Evolutionary conservation across 306 rosid species (phyloP).

Genomic region (Acmispon strigosus): DNA sequence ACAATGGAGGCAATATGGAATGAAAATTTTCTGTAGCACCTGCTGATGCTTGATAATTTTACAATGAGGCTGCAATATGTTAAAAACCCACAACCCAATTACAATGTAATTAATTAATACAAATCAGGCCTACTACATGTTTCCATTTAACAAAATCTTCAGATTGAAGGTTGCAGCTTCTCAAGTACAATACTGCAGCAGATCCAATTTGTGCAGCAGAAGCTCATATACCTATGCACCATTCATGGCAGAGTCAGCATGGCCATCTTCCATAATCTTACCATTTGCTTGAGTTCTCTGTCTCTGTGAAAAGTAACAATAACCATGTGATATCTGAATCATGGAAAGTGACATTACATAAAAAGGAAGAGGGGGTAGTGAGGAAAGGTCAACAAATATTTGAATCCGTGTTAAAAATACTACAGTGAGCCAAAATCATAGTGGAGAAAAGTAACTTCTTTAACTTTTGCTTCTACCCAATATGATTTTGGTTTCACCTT

Average conservation of each 20-base stretch:
- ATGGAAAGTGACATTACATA: slow-evolving; percentile 23
- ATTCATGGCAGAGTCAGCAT: slow-evolving; percentile 62
- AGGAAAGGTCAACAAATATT: no score
- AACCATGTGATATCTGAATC: slow-evolving; percentile 24
- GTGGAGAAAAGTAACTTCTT: no score
- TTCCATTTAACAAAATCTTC: slow-evolving; percentile 19
- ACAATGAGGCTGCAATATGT: slow-evolving; percentile 24
- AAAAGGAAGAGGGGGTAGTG: background rate
- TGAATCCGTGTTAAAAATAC: no score
- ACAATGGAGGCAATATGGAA: background rate
- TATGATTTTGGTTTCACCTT: no score
- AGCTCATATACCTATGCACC: slow-evolving; percentile 45
- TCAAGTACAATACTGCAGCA: slow-evolving; percentile 21
- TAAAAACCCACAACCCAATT: slow-evolving; percentile 30
- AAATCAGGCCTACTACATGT: slow-evolving; percentile 22
- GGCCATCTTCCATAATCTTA: slow-evolving; percentile 74
- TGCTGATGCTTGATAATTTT: slow-evolving; percentile 17
- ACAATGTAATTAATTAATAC: slow-evolving; percentile 25
- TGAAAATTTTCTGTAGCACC: slow-evolving; percentile 22
- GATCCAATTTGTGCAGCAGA: slow-evolving; percentile 25
- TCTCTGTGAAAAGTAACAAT: slow-evolving; percentile 61
- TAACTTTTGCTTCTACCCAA: no score
- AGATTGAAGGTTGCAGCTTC: slow-evolving; percentile 21
- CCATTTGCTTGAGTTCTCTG: slow-evolving; percentile 88
- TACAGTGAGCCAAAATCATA: no score